These are phyloP conservation scores for Ustilago loliicola DNA, from an alignment of 1,284 basidiomycete genomes.

Conservation along the genomic window DNA sequence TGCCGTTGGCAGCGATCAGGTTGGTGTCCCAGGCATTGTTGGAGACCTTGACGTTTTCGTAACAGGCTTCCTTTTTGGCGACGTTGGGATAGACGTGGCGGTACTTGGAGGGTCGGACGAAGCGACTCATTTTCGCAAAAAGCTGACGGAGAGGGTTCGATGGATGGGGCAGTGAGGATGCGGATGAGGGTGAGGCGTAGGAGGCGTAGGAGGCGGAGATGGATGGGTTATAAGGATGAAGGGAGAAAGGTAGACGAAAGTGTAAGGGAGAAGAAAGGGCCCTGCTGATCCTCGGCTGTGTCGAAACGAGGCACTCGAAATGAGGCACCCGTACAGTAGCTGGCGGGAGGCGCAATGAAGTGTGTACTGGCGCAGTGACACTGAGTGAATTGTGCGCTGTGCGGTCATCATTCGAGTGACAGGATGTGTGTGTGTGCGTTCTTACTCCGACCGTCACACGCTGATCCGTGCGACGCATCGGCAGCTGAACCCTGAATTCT, in stretches of 20 bases:
- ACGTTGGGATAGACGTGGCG: slow-evolving; percentile 84
- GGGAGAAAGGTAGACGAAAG: slow-evolving; percentile 5
- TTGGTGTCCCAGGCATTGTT: slow-evolving; percentile 90
- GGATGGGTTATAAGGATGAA: not conserved
- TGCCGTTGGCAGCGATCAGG: slow-evolving; percentile 80
- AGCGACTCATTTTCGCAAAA: slow-evolving; percentile 71
- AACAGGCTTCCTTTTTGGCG: slow-evolving; percentile 71
- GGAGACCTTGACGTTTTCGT: slow-evolving; percentile 86
- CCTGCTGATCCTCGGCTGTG: slow-evolving; percentile 28
- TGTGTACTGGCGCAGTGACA: too few species aligned
- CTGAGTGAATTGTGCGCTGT: not conserved
- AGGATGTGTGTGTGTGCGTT: not conserved
- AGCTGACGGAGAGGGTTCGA: not conserved
- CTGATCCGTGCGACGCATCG: slow-evolving; percentile 43
- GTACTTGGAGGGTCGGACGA: slow-evolving; percentile 77
- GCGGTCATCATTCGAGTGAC: slow-evolving; percentile 10
- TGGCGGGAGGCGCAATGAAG: too few species aligned
- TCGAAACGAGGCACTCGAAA: too few species aligned
- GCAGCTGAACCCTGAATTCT: not conserved
- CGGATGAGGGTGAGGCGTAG: not conserved
- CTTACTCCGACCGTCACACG: not conserved
- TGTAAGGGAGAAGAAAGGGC: slow-evolving; percentile 2
- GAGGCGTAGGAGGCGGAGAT: not conserved
- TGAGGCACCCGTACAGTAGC: too few species aligned
- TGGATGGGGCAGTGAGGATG: not conserved